These are phyloP conservation scores for Astrothelium macrocarpum DNA, from an alignment of 495 filamentous ascomycete species.

Conservation along the genomic window DNA sequence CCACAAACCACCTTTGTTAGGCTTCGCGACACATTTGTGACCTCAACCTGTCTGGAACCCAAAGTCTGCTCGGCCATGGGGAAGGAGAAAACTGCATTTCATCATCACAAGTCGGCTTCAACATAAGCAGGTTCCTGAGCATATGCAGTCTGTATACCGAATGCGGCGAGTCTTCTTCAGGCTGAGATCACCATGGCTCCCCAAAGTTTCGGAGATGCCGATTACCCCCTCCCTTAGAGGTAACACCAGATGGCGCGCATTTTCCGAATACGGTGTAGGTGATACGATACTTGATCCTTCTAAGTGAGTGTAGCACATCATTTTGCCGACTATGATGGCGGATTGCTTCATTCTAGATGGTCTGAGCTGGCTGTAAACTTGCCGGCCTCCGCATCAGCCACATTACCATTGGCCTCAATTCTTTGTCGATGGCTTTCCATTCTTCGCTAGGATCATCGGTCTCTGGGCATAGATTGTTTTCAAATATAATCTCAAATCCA, in stretches of 20 bases:
- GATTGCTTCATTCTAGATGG: too few relatives aligned
- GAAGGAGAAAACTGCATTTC: too few relatives aligned
- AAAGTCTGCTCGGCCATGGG: too few relatives aligned
- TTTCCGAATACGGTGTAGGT: not conserved
- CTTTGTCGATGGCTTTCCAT: not conserved
- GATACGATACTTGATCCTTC: too few relatives aligned
- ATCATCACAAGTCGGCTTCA: too few relatives aligned
- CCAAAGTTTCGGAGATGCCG: not conserved
- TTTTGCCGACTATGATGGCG: too few relatives aligned
- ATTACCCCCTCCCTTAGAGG: not conserved
- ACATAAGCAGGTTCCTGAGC: too few relatives aligned
- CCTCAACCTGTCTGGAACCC: too few relatives aligned
- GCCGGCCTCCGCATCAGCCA: not conserved
- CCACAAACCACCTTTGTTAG: too few relatives aligned
- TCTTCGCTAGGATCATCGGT: not conserved
- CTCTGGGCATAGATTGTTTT: slow-evolving; percentile 13
- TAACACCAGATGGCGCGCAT: not conserved
- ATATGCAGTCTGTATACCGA: not conserved
- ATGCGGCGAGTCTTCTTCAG: not conserved
- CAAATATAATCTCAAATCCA: slow-evolving; percentile 8
- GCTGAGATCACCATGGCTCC: not conserved
- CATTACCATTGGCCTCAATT: not conserved
- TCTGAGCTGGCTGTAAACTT: too few relatives aligned
- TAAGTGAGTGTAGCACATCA: too few relatives aligned
- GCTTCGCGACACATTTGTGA: too few relatives aligned